These are phyloP conservation scores for Amanita muscaria DNA, from an alignment of 768 basidiomycete genomes.

Conservation along the genomic window DNA sequence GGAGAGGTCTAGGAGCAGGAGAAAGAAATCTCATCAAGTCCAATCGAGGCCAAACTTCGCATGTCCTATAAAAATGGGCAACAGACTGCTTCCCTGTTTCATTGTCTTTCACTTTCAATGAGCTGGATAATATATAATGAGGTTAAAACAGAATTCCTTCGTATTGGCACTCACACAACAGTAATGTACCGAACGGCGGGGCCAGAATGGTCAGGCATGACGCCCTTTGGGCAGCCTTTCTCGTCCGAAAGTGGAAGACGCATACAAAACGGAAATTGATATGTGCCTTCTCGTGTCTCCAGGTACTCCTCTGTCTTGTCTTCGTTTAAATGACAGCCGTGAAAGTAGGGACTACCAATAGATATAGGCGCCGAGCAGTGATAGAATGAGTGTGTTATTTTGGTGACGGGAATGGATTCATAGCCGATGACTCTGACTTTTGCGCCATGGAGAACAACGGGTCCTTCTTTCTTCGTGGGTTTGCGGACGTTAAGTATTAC, in stretches of 20 bases:
- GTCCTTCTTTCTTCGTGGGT: slow-evolving; percentile 42
- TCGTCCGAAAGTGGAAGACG: slow-evolving; percentile 47
- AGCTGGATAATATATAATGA: slow-evolving; percentile 30
- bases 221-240: slow-evolving; percentile 52
- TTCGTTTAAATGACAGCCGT: slow-evolving; percentile 33
- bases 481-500: slow-evolving; percentile 58
- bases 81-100: slow-evolving; percentile 56
- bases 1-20: slow-evolving; percentile 49
- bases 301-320: slow-evolving; percentile 56
- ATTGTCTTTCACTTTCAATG: slow-evolving; percentile 66
- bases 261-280: slow-evolving; percentile 67
- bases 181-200: slow-evolving; percentile 68
- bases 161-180: slow-evolving; percentile 51
- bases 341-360: slow-evolving; percentile 36
- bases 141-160: slow-evolving; percentile 1
- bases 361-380: slow-evolving; percentile 56
- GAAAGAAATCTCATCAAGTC: slow-evolving; percentile 53
- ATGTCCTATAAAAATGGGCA: slow-evolving; percentile 83
- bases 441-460: slow-evolving; percentile 60
- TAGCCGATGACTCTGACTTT: slow-evolving; percentile 83
- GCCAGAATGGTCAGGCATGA: slow-evolving; percentile 45
- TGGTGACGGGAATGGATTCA: slow-evolving; percentile 54
- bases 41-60: slow-evolving; percentile 72
- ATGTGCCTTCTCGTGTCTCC: slow-evolving; percentile 54
- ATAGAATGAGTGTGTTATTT: slow-evolving; percentile 73